phyloP scores from a whole-genome alignment of 306 rosid genomes.

The Bauhinia variegata region DNA sequence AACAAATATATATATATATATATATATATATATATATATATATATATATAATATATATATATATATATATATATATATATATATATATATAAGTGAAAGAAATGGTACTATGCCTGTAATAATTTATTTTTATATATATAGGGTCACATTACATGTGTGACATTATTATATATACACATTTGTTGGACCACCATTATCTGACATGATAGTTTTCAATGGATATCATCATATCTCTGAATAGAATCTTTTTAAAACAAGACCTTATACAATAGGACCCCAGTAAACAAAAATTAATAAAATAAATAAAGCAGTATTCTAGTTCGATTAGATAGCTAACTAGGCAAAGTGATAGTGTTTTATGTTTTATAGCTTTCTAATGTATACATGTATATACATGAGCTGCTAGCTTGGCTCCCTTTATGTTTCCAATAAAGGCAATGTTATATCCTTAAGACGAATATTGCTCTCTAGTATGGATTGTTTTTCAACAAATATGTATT shows the following conservation, averaged over 20 bases:
- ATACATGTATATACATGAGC: not conserved
- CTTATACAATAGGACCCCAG: conserved; percentile 24
- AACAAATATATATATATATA: no score
- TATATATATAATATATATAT: no score
- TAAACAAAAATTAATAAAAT: no score
- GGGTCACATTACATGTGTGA: conserved; percentile 21
- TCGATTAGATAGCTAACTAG: conserved; percentile 28
- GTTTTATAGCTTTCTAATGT: not conserved
- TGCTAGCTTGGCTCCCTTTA: not conserved
- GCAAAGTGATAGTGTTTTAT: not conserved
- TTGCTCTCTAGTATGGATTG: no score
- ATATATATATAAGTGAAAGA: not conserved
- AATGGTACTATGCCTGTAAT: conserved; percentile 31
- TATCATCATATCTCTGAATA: conserved; percentile 18
- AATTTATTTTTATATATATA: no score
- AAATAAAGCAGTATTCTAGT: conserved; percentile 21
- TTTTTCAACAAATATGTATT: no score
- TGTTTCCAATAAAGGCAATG: no score
- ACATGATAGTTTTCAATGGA: conserved; percentile 19
- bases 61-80: no score
- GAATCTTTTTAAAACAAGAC: conserved; percentile 9
- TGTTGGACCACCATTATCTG: conserved; percentile 45
- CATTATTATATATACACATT: conserved; percentile 27
- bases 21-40: no score
- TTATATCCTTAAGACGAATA: no score